A percentile compares a stretch with the other conserved stretches of the same genome.
phyloP scores from a whole-genome alignment of 768 basidiomycete genomes.

The Termitomyces eurrhizus region DNA sequence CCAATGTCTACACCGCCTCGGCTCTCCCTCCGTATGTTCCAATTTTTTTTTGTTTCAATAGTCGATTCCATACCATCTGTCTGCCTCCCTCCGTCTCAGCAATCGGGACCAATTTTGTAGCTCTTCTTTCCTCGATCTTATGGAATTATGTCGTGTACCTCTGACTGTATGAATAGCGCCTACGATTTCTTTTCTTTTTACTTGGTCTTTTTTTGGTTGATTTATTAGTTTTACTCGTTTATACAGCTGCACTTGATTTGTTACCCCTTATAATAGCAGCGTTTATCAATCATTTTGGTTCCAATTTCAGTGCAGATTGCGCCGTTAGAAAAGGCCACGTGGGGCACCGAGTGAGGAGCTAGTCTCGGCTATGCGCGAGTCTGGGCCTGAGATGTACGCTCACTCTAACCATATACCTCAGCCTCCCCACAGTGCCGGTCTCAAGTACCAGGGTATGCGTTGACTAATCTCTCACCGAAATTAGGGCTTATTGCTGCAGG shows the following conservation, averaged over 20 bases:
- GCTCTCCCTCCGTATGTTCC: neutral
- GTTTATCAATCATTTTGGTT: neutral
- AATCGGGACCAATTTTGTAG: conserved; percentile 10
- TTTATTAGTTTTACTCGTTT: neutral
- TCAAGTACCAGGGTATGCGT: conserved; percentile 39
- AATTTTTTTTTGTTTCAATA: conserved; percentile 12
- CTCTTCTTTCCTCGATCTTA: conserved; percentile 12
- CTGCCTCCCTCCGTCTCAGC: neutral
- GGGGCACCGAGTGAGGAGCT: neutral
- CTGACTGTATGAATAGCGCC: conserved; percentile 20
- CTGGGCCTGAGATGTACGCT: conserved; percentile 31
- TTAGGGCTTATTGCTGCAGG: conserved; percentile 37
- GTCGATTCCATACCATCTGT: neutral
- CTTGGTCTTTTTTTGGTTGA: neutral
- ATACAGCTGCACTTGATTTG: neutral
- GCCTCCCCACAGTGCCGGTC: conserved; percentile 66
- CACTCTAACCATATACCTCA: conserved; percentile 57
- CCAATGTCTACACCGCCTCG: neutral
- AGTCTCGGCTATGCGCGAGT: neutral
- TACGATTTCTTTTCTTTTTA: neutral
- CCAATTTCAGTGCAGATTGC: neutral
- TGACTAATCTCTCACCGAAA: neutral
- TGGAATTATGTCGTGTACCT: conserved; percentile 16
- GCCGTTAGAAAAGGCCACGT: neutral
- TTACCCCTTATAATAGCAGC: neutral